Evolutionary conservation across 352 stramenopile species (phyloP), one percentile per base, ranked within the genome.

Genomic region (Thalassiosira ordinaria): DNA sequence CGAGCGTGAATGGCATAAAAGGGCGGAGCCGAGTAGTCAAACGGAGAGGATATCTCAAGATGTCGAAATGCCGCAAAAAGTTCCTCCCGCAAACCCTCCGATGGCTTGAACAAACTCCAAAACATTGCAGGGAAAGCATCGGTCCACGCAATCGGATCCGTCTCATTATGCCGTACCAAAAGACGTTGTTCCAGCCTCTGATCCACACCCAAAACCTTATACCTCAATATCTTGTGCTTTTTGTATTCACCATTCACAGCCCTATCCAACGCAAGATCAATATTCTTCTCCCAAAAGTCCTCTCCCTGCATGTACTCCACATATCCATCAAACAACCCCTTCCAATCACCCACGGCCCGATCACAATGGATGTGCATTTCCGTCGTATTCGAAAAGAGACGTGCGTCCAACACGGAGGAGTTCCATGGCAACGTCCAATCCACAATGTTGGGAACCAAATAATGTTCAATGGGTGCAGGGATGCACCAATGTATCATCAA

Each of bases 401-500:
- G 1, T 11, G 16, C 13, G 16, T 53, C 27, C 16, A 27, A 29
- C 1, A 62, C 31, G 41, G 41, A 51, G 18, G 41, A 51, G 31
- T 78, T 29, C 0, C 6, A 5, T 39, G 84, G 84, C n/a, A 88
- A 27, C 0, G 16, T 76, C 77, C 77, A 88, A 74, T 90, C 67
- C 39, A 75, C 22, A 18, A 70, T 20, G 35, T 79, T 78, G 0
- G 84, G 80, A 1, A 83, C 0, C 14, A 90, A 33, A 68, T 84
- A 90, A 35, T 88, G 27, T 66, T 88, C 80, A 0, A 90, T 49
- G 0, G 64, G 2, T 46, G 29, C 24, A 0, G 84, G 84, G 57
- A 75, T 80, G 53, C 80, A 56, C 85, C 85, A 91, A 27, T 74
- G 11, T 22, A 91, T 68, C 22, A 89, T 71, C 13, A 87, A 65